Evolutionary conservation across 257 asterid species (phyloP).

Genomic region (Nicotiana knightiana): DNA sequence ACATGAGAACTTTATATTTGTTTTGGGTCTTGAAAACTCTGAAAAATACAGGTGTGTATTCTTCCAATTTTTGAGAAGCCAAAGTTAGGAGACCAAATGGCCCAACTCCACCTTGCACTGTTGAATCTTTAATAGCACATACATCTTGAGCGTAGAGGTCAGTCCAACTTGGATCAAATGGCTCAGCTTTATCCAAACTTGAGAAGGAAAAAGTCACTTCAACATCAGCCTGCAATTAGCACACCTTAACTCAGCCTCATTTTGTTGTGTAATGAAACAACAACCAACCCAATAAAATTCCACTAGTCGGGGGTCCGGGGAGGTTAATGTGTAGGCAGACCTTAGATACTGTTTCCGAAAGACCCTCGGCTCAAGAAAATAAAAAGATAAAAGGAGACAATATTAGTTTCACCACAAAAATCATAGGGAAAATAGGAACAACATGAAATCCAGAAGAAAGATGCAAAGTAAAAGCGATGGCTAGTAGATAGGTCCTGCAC

Average conservation of each 20-base stretch:
- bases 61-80: slow-evolving; percentile 33
- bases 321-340: too few relatives aligned
- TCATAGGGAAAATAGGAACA: too few relatives aligned
- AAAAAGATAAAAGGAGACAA: too few relatives aligned
- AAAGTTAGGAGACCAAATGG: slow-evolving; percentile 45
- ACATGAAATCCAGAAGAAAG: too few relatives aligned
- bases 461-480: too few relatives aligned
- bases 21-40: slow-evolving; percentile 21
- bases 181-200: slow-evolving; percentile 40
- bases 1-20: slow-evolving; percentile 26
- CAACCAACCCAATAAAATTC: too few relatives aligned
- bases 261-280: not conserved
- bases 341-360: too few relatives aligned
- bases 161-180: slow-evolving; percentile 28
- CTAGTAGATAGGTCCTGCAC: too few relatives aligned
- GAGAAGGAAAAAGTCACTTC: slow-evolving; percentile 36
- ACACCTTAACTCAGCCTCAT: not conserved
- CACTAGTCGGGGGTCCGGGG: too few relatives aligned
- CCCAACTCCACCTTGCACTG: slow-evolving; percentile 41
- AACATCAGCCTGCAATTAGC: slow-evolving; percentile 33
- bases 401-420: too few relatives aligned
- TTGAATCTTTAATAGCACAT: slow-evolving; percentile 31
- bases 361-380: too few relatives aligned
- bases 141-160: slow-evolving; percentile 33
- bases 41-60: slow-evolving; percentile 39